Base-by-base conservation (phyloP, 2,329 filamentous ascomycete species). In the Periconia sp. region DNA sequence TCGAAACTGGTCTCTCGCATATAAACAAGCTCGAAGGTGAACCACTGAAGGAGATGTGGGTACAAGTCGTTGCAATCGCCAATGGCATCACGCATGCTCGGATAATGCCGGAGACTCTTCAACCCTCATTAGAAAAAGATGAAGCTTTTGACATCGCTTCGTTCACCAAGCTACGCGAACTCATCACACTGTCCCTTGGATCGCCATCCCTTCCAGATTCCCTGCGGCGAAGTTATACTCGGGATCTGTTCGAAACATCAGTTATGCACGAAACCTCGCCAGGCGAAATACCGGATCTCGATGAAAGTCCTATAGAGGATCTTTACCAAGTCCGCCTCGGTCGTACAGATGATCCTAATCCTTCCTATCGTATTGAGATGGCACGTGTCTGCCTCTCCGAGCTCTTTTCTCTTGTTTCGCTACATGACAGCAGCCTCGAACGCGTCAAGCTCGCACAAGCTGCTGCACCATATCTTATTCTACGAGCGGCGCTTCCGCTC, bases 361-460 rank as follows among this genome's bases (percentile, higher is more conserved):
- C 87, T 2, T 86, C 83, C 0, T 75, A 74, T 22, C 85, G 92
- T 1, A 78, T 80, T 22, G 79, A 79, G 33, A 91, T 97, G 79
- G 82, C 85, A 37, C 95, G 95, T 55, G 79, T 88, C 8, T 90
- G 90, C 55, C 80, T 95, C 19, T 83, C 89, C 43, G 88, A 95
- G 59, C 79, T 99, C 2, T 60, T 77, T 46, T 43, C 52, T 3
- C 66, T 78, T 3, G 81, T 89, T 3, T 69, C 81, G 3, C 72
- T 75, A 13, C 71, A 78, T n/a, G 19, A 29, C 13, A 72, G 78
- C 28, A 71, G 66, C n/a, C 5, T 63, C 39, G 48, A 70, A 9
- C 75, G 78, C 45, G 69, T 81, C 28, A 78, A 83, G 10, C 82
- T 97, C 12, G 88, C 92, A 0, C 81, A 84, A 61, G 87, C 87